Evolutionary conservation across 2,329 filamentous ascomycete species (phyloP).

Genomic region (Aureobasidium zeae): DNA sequence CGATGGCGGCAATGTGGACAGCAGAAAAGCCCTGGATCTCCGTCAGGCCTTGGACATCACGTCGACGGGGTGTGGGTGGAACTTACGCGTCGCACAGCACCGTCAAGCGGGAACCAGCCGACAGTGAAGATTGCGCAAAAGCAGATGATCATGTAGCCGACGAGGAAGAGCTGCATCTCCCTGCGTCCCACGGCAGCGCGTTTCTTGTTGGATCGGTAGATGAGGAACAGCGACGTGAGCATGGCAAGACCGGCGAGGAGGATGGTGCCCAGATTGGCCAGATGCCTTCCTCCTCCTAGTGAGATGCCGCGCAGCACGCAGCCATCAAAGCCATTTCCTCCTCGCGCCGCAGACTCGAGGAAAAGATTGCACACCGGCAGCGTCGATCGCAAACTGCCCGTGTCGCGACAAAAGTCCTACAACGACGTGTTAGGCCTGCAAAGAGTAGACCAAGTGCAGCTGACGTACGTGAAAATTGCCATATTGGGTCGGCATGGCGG

Average conservation of each 20-base stretch:
- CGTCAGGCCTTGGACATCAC: background rate
- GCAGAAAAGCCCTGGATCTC: constrained; percentile 68
- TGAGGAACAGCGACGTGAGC: constrained; percentile 52
- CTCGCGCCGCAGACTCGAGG: constrained; percentile 49
- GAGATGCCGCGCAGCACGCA: constrained; percentile 70
- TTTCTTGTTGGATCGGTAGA: constrained; percentile 79
- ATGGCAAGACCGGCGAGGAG: constrained; percentile 73
- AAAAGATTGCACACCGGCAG: constrained; percentile 51
- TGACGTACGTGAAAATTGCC: constrained; percentile 26
- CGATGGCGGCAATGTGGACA: constrained; percentile 81
- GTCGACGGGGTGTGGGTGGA: background rate
- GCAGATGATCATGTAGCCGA: constrained; percentile 75
- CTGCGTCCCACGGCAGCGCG: constrained; percentile 89
- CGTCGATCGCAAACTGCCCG: constrained; percentile 31
- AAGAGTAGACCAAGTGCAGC: background rate
- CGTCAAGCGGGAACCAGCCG: constrained; percentile 71
- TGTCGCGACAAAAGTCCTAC: constrained; percentile 42
- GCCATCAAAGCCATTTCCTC: constrained; percentile 52
- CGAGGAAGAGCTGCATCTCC: constrained; percentile 92
- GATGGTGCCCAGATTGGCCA: constrained; percentile 90
- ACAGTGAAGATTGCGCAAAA: constrained; percentile 97
- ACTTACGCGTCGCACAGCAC: constrained; percentile 61
- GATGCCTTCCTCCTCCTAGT: constrained; percentile 53
- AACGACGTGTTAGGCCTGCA: constrained; percentile 27
- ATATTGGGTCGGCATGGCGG: constrained; percentile 23